These are phyloP conservation scores for Fusarium chaquense DNA, from an alignment of 2,329 filamentous ascomycete species.

Conservation along the genomic window DNA sequence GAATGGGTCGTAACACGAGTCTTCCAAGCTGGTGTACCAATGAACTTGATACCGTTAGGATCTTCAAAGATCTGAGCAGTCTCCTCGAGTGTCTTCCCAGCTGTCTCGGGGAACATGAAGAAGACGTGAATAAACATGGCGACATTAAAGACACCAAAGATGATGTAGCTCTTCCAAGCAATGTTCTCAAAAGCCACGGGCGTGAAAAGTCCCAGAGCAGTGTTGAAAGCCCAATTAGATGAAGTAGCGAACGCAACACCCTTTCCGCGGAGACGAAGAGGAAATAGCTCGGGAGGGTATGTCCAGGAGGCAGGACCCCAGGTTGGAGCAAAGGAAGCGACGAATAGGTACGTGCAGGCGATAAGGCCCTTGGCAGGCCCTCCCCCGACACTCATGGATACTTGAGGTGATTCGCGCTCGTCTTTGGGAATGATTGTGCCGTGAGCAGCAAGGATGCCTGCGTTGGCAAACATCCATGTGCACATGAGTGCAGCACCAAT, in stretches of 20 bases:
- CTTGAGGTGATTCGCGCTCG: constrained; percentile 59
- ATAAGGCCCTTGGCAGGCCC: constrained; percentile 71
- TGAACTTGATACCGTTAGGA: constrained; percentile 32
- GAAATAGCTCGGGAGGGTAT: constrained; percentile 70
- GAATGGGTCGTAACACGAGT: constrained; percentile 23
- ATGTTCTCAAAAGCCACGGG: constrained; percentile 47
- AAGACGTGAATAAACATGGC: constrained; percentile 49
- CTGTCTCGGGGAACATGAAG: constrained; percentile 62
- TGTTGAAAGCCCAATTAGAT: constrained; percentile 57
- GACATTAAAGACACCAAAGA: constrained; percentile 42
- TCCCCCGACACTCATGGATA: constrained; percentile 61
- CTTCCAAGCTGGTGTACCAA: constrained; percentile 44
- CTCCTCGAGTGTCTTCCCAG: constrained; percentile 68
- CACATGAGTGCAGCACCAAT: constrained; percentile 75
- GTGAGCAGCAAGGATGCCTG: constrained; percentile 62
- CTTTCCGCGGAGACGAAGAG: constrained; percentile 62
- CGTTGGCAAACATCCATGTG: constrained; percentile 68
- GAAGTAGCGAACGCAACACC: constrained; percentile 65
- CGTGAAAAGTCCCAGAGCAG: constrained; percentile 53
- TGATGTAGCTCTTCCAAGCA: constrained; percentile 38
- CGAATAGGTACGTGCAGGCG: constrained; percentile 74
- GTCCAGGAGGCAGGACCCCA: constrained; percentile 63
- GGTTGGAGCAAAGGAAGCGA: constrained; percentile 61
- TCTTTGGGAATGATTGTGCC: constrained; percentile 57
- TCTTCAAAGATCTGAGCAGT: constrained; percentile 62